These are phyloP conservation scores for Kazachstania martiniae DNA, from an alignment of 805 yeast species.

Conservation along the genomic window DNA sequence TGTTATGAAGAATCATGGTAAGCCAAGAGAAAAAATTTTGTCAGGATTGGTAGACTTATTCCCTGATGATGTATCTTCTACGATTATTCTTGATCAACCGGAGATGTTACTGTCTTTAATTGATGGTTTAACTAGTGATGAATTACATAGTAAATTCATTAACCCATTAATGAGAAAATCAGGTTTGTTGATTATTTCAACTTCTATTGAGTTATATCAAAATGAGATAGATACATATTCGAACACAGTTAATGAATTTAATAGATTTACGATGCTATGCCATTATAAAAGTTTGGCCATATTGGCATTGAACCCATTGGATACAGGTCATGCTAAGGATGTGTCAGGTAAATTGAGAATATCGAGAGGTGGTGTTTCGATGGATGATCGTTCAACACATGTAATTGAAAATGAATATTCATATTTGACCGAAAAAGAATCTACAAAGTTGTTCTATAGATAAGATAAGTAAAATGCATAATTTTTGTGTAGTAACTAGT, in stretches of 20 bases:
- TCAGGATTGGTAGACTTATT: conserved; percentile 59
- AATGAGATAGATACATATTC: conserved; percentile 3
- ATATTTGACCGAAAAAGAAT: conserved; percentile 47
- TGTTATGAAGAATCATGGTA: conserved; percentile 28
- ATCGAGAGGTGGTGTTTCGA: conserved; percentile 39
- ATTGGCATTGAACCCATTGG: conserved; percentile 52
- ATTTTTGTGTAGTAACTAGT: background rate
- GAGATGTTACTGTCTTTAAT: conserved; percentile 22
- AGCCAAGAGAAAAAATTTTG: conserved; percentile 69
- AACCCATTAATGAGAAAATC: conserved; percentile 18
- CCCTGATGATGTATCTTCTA: conserved; percentile 20
- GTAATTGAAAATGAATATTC: conserved; percentile 54
- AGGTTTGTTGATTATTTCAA: conserved; percentile 17
- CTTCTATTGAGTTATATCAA: conserved; percentile 12
- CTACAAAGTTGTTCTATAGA: conserved; percentile 32
- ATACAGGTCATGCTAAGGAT: conserved; percentile 76
- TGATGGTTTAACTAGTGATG: conserved; percentile 18
- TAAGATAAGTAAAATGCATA: conserved; percentile 9
- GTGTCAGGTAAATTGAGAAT: conserved; percentile 63
- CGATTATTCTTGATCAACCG: conserved; percentile 24
- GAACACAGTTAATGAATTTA: conserved; percentile 18
- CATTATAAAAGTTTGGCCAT: conserved; percentile 18
- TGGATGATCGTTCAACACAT: conserved; percentile 10
- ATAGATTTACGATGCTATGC: conserved; percentile 13
- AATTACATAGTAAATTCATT: conserved; percentile 18